Base-by-base conservation (phyloP, 83 land plant genomes). In the Larix sibirica region DNA sequence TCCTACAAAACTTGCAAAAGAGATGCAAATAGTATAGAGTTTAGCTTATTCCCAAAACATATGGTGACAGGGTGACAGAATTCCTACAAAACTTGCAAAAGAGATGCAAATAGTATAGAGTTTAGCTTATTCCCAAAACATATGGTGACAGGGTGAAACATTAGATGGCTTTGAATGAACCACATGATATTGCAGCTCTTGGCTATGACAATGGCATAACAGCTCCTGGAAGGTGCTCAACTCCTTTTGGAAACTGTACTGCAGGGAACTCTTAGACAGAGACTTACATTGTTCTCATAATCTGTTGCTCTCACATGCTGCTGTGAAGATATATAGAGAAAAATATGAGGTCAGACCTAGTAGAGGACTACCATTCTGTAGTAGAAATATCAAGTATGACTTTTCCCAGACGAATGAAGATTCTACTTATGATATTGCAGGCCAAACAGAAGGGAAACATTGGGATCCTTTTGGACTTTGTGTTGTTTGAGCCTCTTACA, bases 151-250 rank as follows among this genome's bases (percentile, higher is more conserved):
- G 92, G 82, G 96, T 97, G 58, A 97, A 94, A 84, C 86, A 94
- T 42, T 95, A 98, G 99, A 87, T 93, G 70, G 94, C 96, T 1
- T 92, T 94, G 80, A 97, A 97, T 79, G 98, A 97, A 84, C 95
- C 98, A 7, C 81, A 90, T 67, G 92, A 92, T 9, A 91, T 90
- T 42, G 88, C 90, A 42, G 86, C 89, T 79, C 89, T 93, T 71
- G 96, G 97, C 0, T 92, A 97, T 86, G 97, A 94, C 81, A 84
- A 84, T 59, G 96, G 95, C 18, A 63, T 88, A n/a, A 90, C 89
- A 89, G 92, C 97, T 14, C 99, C 95, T n/a, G 91, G 92, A 58
- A 93, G 97, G 60, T 92, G 95, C 82, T 92, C 95, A 3, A 74
- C 87, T 42, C 78, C 85, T 6, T 89, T 86, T 67, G 86, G 89